Percentiles rank a stretch among this genome's conserved stretches.
Evolutionary conservation across 148 eudicot genomes (phyloP).

Genomic region (Agrostemma githago): DNA sequence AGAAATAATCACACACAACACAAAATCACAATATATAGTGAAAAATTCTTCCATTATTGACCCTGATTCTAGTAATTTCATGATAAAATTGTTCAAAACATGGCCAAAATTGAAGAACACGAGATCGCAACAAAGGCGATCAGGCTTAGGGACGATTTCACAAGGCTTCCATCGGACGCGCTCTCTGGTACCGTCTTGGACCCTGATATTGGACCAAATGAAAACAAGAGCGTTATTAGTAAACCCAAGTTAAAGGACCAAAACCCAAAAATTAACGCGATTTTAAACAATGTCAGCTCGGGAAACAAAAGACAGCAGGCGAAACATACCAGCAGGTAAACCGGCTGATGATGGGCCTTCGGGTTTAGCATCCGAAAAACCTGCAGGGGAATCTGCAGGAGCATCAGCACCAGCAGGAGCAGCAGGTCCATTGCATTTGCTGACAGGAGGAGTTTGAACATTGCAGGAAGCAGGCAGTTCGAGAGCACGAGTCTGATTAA

Average conservation of each 20-base stretch:
- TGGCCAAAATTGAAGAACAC: slow-evolving; percentile 25
- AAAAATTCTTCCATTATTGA: not conserved
- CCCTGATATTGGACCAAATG: slow-evolving; percentile 23
- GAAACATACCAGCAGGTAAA: slow-evolving; percentile 31
- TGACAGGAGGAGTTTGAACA: slow-evolving; percentile 38
- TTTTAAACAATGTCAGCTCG: not conserved
- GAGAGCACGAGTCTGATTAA: slow-evolving; percentile 38
- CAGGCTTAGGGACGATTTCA: slow-evolving; percentile 20
- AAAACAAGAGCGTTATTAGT: not conserved
- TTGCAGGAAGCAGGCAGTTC: slow-evolving; percentile 35
- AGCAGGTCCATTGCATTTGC: slow-evolving; percentile 30
- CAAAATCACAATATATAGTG: not conserved
- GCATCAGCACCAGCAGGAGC: slow-evolving; percentile 21
- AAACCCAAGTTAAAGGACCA: not conserved
- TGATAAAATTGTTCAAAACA: slow-evolving; percentile 26
- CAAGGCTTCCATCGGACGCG: slow-evolving; percentile 29
- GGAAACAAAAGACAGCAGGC: not conserved
- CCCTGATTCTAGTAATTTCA: not conserved
- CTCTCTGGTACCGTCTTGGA: slow-evolving; percentile 29
- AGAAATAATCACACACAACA: not conserved
- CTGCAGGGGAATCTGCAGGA: slow-evolving; percentile 26
- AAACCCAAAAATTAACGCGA: not conserved
- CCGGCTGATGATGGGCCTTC: slow-evolving; percentile 28
- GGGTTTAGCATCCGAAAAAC: slow-evolving; percentile 11
- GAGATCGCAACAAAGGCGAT: slow-evolving; percentile 20